Evolutionary conservation across 192 early-diverging fungal species (phyloP).

Genomic region (Endogone sp.): DNA sequence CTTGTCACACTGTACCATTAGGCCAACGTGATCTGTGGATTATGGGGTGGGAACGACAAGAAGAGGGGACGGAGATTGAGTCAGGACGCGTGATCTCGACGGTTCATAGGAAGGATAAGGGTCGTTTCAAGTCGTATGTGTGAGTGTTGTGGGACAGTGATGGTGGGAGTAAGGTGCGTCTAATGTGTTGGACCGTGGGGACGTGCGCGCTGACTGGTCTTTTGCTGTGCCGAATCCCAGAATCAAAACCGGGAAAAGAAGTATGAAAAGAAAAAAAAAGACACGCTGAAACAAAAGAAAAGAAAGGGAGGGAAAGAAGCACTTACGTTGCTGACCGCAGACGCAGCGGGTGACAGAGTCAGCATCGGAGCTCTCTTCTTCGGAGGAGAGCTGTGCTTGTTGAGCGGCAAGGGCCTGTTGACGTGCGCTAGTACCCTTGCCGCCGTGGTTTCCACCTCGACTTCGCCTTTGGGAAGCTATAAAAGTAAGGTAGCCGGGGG

Average conservation of each 20-base stretch:
- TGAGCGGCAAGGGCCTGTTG: constrained; percentile 4
- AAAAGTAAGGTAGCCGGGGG: no score
- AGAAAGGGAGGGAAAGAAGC: not conserved
- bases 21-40: constrained; percentile 54
- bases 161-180: no score
- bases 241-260: not conserved
- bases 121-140: no score
- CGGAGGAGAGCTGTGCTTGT: constrained; percentile 15
- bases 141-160: not conserved
- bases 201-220: no score
- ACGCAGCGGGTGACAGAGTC: constrained; percentile 46
- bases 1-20: constrained; percentile 93
- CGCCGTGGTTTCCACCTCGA: no score
- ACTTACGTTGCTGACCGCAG: constrained; percentile 50
- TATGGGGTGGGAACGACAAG: not conserved
- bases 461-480: no score
- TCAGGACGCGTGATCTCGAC: not conserved
- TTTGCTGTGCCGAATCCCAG: no score
- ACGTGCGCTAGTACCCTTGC: constrained; percentile 1
- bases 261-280: not conserved
- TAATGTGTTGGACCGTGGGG: no score
- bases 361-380: constrained; percentile 45
- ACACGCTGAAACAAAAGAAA: constrained; percentile 7
- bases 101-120: not conserved
- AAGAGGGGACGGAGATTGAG: not conserved